A percentile compares a stretch with the other conserved stretches of the same genome.
phyloP scores from a whole-genome alignment of 345 rosid genomes.

The Brassica rapa region DNA sequence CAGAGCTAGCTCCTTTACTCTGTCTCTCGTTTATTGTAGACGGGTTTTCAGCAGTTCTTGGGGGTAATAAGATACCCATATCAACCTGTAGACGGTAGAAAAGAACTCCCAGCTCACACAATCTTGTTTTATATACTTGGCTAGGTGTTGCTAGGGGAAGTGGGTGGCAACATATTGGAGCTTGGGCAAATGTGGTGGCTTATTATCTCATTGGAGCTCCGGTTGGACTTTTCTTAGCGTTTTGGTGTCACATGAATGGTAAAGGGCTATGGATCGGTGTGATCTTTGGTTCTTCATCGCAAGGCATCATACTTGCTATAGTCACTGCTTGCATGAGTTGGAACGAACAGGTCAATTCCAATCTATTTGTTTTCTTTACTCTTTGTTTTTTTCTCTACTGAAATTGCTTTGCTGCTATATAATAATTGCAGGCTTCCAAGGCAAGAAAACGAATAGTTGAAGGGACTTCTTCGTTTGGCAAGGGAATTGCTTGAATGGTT shows the following conservation, averaged over 20 bases:
- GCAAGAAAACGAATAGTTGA: constrained; percentile 45
- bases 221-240: constrained; percentile 42
- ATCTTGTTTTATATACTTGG: background rate
- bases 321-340: constrained; percentile 47
- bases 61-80: constrained; percentile 24
- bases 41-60: constrained; percentile 40
- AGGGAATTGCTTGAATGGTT: constrained; percentile 13
- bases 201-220: constrained; percentile 45
- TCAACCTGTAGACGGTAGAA: background rate
- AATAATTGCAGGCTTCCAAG: constrained; percentile 37
- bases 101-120: background rate
- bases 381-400: constrained; percentile 8
- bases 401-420: background rate
- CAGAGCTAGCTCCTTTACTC: constrained; percentile 45
- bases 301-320: constrained; percentile 36
- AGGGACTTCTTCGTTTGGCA: constrained; percentile 17
- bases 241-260: constrained; percentile 43
- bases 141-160: constrained; percentile 54
- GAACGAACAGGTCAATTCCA: constrained; percentile 36
- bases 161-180: constrained; percentile 57
- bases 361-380: background rate
- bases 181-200: constrained; percentile 48
- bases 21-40: constrained; percentile 50
- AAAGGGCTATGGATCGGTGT: constrained; percentile 53
- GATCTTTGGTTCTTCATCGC: constrained; percentile 43